These are phyloP conservation scores for Pichia sp. DNA, from an alignment of 1,139 yeast species.

Conservation along the genomic window DNA sequence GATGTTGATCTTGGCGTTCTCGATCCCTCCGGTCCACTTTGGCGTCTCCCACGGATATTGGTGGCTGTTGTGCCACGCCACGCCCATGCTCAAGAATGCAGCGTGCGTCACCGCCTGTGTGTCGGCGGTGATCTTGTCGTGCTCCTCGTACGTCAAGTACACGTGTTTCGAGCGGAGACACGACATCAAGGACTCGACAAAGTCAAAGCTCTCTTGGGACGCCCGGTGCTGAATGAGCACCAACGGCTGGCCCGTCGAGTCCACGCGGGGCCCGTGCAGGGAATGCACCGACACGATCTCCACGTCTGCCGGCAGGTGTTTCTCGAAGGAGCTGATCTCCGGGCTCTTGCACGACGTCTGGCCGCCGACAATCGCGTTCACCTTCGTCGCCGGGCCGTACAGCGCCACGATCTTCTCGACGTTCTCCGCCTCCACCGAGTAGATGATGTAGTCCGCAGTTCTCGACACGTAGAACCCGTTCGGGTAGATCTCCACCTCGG, in stretches of 20 bases:
- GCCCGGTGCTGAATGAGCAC: slow-evolving; percentile 79
- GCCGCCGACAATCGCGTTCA: slow-evolving; percentile 93
- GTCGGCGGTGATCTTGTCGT: slow-evolving; percentile 93
- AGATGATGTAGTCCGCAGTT: slow-evolving; percentile 72
- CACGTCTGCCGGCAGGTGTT: slow-evolving; percentile 66
- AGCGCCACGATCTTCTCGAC: slow-evolving; percentile 62
- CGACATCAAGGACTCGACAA: slow-evolving; percentile 61
- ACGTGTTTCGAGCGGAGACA: slow-evolving; percentile 78
- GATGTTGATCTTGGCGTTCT: slow-evolving; percentile 91
- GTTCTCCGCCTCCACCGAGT: slow-evolving; percentile 86
- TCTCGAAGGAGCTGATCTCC: slow-evolving; percentile 82
- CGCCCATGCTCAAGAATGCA: slow-evolving; percentile 94
- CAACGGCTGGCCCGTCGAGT: slow-evolving; percentile 86
- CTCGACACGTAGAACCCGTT: slow-evolving; percentile 87
- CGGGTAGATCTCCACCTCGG: slow-evolving; percentile 40
- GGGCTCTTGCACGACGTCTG: slow-evolving; percentile 95
- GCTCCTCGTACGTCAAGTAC: slow-evolving; percentile 75
- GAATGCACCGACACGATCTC: slow-evolving; percentile 87
- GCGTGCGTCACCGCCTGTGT: slow-evolving; percentile 99
- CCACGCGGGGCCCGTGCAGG: slow-evolving; percentile 88
- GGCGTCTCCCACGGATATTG: slow-evolving; percentile 93
- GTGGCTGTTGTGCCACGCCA: slow-evolving; percentile 81
- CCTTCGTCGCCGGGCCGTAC: slow-evolving; percentile 85
- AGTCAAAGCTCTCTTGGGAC: slow-evolving; percentile 46
- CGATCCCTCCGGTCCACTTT: slow-evolving; percentile 88